Conservation (phyloP, 2,329 filamentous ascomycete genomes). For the Cladosporium phlei region DNA sequence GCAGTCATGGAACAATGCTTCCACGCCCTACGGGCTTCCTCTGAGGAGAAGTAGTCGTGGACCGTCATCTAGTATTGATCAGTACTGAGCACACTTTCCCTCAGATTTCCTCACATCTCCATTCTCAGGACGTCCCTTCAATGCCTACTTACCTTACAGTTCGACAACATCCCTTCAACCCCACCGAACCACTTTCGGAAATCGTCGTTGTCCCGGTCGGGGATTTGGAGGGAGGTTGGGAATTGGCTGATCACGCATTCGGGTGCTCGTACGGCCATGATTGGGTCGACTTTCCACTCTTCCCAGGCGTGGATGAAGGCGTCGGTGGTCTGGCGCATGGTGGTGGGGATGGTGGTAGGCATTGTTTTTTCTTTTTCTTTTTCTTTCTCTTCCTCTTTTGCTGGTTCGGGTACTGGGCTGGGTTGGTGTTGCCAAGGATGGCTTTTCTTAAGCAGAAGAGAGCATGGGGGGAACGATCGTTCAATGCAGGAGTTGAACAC, state of each 20-base stretch:
- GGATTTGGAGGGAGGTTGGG: background rate
- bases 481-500: no score
- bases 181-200: constrained; percentile 1
- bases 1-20: constrained; percentile 2
- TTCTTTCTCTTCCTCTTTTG: background rate
- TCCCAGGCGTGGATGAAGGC: constrained; percentile 1
- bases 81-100: background rate
- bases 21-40: constrained; percentile 2
- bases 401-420: background rate
- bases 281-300: constrained; percentile 2
- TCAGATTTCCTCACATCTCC: background rate
- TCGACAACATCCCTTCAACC: background rate
- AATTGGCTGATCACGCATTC: constrained; percentile 7
- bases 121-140: no score
- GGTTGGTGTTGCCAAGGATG: background rate
- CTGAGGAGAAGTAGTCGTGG: constrained; percentile 8
- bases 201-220: constrained; percentile 2
- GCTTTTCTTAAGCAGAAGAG: no score
- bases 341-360: background rate
- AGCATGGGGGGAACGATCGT: no score
- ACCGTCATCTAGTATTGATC: background rate
- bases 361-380: background rate
- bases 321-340: constrained; percentile 5
- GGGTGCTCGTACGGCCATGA: constrained; percentile 5
- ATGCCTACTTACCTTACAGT: background rate